Percentiles rank a stretch among this genome's conserved stretches.
These are phyloP conservation scores for Saccharata proteae DNA, from an alignment of 2,329 filamentous ascomycete genomes.

Conservation along the genomic window DNA sequence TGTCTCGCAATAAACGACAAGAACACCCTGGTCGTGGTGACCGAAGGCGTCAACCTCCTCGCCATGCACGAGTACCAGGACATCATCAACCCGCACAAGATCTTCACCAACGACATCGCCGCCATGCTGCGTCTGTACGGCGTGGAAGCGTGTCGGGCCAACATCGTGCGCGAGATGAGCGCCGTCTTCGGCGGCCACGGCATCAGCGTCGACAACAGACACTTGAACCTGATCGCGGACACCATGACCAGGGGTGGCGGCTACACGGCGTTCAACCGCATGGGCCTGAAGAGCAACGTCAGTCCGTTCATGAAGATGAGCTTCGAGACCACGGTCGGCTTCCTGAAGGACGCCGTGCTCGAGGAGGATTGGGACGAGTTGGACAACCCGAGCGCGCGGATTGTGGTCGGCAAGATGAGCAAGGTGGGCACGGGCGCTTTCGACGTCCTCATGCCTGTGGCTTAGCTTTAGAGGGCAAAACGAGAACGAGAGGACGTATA, in stretches of 20 bases:
- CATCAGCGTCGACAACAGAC: slow-evolving; percentile 82
- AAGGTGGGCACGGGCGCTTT: slow-evolving; percentile 84
- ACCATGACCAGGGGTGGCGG: slow-evolving; percentile 92
- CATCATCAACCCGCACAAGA: slow-evolving; percentile 72
- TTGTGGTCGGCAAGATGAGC: slow-evolving; percentile 75
- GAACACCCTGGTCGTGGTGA: slow-evolving; percentile 46
- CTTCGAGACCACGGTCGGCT: slow-evolving; percentile 92
- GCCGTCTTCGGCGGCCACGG: slow-evolving; percentile 82
- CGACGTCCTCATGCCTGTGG: slow-evolving; percentile 52
- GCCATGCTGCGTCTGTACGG: slow-evolving; percentile 78
- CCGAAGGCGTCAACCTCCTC: slow-evolving; percentile 73
- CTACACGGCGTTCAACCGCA: slow-evolving; percentile 87
- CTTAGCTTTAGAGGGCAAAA: too few relatives aligned
- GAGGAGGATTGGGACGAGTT: slow-evolving; percentile 87
- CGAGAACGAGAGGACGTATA: too few relatives aligned
- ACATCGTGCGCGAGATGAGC: slow-evolving; percentile 76
- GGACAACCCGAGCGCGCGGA: slow-evolving; percentile 69
- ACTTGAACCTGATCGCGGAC: slow-evolving; percentile 90
- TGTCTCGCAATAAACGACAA: slow-evolving; percentile 50
- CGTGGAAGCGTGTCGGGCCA: slow-evolving; percentile 80
- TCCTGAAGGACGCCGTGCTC: slow-evolving; percentile 82
- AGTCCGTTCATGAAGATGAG: slow-evolving; percentile 98
- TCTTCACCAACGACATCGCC: slow-evolving; percentile 87
- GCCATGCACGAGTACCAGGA: slow-evolving; percentile 85
- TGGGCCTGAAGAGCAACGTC: slow-evolving; percentile 71